Conservation (phyloP, 2,329 filamentous ascomycete species). For the Xylaria sp. region DNA sequence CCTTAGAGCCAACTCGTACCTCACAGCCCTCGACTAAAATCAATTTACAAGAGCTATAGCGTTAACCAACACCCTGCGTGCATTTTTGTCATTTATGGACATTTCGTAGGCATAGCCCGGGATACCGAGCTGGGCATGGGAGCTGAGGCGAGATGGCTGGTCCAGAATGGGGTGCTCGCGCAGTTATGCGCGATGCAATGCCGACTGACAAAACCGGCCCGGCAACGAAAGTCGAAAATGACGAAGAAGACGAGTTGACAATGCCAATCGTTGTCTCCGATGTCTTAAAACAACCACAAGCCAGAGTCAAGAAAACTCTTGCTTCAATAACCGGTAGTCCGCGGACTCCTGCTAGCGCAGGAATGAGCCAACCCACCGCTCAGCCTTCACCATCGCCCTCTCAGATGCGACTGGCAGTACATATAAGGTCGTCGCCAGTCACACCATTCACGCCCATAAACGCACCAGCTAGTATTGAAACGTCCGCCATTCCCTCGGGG, state of each 20-base stretch:
- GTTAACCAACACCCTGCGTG: neutral
- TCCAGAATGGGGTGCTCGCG: slow-evolving; percentile 8
- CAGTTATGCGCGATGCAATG: slow-evolving; percentile 13
- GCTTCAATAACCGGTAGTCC: slow-evolving; percentile 23
- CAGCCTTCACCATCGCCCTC: slow-evolving; percentile 27
- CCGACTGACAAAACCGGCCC: neutral
- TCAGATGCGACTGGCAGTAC: slow-evolving; percentile 42
- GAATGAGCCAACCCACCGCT: slow-evolving; percentile 14
- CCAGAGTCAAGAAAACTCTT: slow-evolving; percentile 9
- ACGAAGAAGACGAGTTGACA: slow-evolving; percentile 31
- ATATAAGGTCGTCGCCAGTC: slow-evolving; percentile 44
- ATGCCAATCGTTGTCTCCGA: slow-evolving; percentile 33
- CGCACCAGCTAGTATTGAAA: slow-evolving; percentile 18
- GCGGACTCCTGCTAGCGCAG: slow-evolving; percentile 18
- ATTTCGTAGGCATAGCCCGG: neutral
- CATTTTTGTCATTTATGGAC: neutral
- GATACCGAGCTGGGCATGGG: neutral
- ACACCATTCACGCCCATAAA: slow-evolving; percentile 37
- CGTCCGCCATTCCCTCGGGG: slow-evolving; percentile 18
- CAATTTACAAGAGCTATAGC: neutral
- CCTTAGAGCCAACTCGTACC: slow-evolving; percentile 4
- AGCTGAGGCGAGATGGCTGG: slow-evolving; percentile 24
- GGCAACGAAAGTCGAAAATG: neutral
- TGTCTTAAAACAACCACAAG: slow-evolving; percentile 23
- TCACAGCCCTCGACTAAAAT: neutral